Evolutionary conservation across 345 rosid genomes (phyloP).

Genomic region (Boechera stricta): DNA sequence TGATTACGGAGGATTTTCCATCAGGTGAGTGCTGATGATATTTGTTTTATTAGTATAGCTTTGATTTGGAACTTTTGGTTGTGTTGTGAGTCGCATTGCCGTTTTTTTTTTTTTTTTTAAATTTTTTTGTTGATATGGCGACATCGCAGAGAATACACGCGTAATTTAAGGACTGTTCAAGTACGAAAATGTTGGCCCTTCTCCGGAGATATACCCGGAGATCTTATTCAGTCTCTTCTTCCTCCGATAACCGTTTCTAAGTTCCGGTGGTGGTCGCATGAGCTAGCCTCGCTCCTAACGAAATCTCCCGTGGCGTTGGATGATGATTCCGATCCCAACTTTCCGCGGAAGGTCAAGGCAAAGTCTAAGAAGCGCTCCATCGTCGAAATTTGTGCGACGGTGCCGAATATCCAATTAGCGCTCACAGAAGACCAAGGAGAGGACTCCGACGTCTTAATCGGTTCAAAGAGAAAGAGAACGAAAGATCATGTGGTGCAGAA

Average conservation of each 20-base stretch:
- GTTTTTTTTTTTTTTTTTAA: background rate
- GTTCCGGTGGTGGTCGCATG: constrained; percentile 79
- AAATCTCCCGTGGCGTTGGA: constrained; percentile 16
- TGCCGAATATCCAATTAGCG: constrained; percentile 50
- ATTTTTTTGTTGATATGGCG: background rate
- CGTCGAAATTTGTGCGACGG: constrained; percentile 55
- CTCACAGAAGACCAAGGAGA: constrained; percentile 29
- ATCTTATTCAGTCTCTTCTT: constrained; percentile 47
- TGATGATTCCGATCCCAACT: constrained; percentile 14
- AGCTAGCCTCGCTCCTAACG: constrained; percentile 50
- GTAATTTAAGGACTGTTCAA: constrained; percentile 54
- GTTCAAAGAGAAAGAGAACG: constrained; percentile 28
- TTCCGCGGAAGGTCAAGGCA: constrained; percentile 37
- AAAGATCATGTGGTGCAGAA: constrained; percentile 35
- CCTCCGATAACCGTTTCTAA: constrained; percentile 62
- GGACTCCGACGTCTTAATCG: constrained; percentile 2
- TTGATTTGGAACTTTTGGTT: background rate
- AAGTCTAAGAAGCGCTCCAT: constrained; percentile 62
- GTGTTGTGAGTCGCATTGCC: background rate
- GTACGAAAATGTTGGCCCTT: constrained; percentile 70
- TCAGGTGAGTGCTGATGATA: constrained; percentile 52
- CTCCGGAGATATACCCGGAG: constrained; percentile 31
- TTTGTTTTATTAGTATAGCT: background rate
- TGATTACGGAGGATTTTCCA: constrained; percentile 60
- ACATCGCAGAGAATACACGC: constrained; percentile 56